Evolutionary conservation across 495 filamentous ascomycete genomes (phyloP), one percentile per base, ranked within the genome.

Genomic region (Xylaria curta): DNA sequence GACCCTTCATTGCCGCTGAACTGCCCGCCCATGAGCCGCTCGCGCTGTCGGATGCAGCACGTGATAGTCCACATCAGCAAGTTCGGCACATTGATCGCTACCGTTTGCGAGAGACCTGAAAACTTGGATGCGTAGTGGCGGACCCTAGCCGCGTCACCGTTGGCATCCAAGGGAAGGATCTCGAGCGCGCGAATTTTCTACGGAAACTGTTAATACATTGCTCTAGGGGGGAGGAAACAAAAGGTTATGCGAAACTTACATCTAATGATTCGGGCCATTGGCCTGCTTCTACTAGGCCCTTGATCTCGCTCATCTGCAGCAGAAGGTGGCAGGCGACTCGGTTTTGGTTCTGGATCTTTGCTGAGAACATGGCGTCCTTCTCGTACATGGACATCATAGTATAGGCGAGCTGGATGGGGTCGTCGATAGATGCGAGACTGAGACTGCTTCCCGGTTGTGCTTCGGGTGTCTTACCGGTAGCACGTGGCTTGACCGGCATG

Each of bases 21-120:
- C 71, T 88, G 84, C 28, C 88, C 87, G 49, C 81, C 86, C 68
- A 83, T 85, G 54, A 97, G 82, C 28, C 86, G 79, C 70, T 91
- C 91, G 44, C 94, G 88, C 78, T 96, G 90, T 38, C 87, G 85
- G 63, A 90, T 89, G 79, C 95, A 96, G 78, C 92, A 93, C 26
- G 90, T 87, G 72, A 98, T 94, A 42, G 93, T 93, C 95, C 96
- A 97, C 82, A 97, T 91, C 38, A 99, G 87, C 63, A 98, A 84
- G 82, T 93, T 92, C 0, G 94, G 94, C 71, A 98, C 87, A 76
- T 94, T 97, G 77, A 92, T 89, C 2, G 94, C 90, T 40, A 98
- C 90, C 12, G 92, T 87, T 71, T 92, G 88, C 10, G 93, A 85
- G 8, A 97, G 84, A 3, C 86, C 84, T 12, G 92, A 86, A 78